Base-by-base conservation (phyloP, 1,284 basidiomycete species). In the Pseudozyma pruni region DNA sequence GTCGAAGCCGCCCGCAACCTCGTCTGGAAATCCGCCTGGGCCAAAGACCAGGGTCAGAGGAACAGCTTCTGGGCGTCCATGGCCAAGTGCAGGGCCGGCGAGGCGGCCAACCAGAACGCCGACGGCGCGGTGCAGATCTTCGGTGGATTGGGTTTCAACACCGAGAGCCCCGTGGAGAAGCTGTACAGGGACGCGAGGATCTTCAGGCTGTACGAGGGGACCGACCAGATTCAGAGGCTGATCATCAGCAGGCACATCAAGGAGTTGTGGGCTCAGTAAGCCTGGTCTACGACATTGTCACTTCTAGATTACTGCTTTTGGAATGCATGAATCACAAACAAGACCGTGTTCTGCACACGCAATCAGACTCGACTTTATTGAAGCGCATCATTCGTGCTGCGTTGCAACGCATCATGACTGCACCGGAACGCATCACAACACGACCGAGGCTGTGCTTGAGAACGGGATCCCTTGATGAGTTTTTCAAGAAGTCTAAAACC, bases 41-140 rank as follows among this genome's bases (percentile, higher is more conserved):
- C 83, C 10, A 86, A 86, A 76, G 86, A 87, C 76, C 73, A 79
- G 11, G 85, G 85, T 6, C 79, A 84, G 66, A 74, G 84, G 32
- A 86, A 86, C 81, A 86, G 86, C 1, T 87, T 86, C 81, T 85
- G 85, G 61, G 86, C 86, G 2, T 86, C 85, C 14, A 85, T 87
- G 78, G 86, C 86, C 31, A 87, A 87, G 73, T 83, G 83, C 16
- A 78, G 85, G 25, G 86, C 86, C 0, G 72, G 67, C 16, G 71
- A 73, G 35, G 76, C 78, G 4, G 78, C 78, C 9, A 64, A 70
- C 17, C 56, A 55, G 44, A 79, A 79, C 45, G 76, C 70, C 20
- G 74, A 74, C 33, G 33, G 37, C 8, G 86, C 85, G 3, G 85
- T 87, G 7, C 84, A 84, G 68, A 74, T 84, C 54, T 81, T 77